Base-by-base conservation (phyloP, 2,329 filamentous ascomycete species). In the Thelonectria blattea region DNA sequence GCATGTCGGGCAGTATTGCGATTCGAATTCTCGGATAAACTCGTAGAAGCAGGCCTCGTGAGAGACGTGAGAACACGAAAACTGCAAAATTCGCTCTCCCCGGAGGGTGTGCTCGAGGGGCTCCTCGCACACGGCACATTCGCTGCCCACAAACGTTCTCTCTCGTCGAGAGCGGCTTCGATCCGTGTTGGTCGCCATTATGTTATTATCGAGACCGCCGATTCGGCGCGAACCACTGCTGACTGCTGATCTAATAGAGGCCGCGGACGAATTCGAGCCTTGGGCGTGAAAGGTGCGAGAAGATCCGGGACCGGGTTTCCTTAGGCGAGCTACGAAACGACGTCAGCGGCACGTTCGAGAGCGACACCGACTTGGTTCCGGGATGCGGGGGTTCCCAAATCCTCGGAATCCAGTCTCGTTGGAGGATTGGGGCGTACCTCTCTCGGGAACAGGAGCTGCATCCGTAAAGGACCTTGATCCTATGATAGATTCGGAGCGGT, bases 11-110 rank as follows among this genome's bases (percentile, higher is more conserved):
- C 95, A 99, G 72, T 92, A 93, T 72, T 98, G 93, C 54, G 91
- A 91, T 68, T 98, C 93, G 60, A 94, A 91, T 73, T 97, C 94
- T 72, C 92, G 91, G 70, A 99, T 96, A 74, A 96, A 97, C 77
- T 99, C 95, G 79, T 98, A 98, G 75, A 99, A 98, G 78, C 95
- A 99, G 37, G 94, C 95, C 76, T 98, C 95, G 75, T 99, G 95
- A 11, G 94, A 93, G 61, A 99, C 94, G 77, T 99, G 95, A n/a
- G 89, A 87, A 78, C 95, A 99, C 6, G 93, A 96, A 72, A 99
- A 95, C 75, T 98, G 95, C 55, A 99, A 82, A 63, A 99, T 93
- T 67, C 93, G 88, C 80, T 99, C 95, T 61, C 95, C 95, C 52
- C 91, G 91, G 48, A 99, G 83, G 3, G 93, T 99, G 76, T 98